Base-by-base conservation (phyloP, 73 alveolate genomes). In the Paramecium octaurelia region DNA sequence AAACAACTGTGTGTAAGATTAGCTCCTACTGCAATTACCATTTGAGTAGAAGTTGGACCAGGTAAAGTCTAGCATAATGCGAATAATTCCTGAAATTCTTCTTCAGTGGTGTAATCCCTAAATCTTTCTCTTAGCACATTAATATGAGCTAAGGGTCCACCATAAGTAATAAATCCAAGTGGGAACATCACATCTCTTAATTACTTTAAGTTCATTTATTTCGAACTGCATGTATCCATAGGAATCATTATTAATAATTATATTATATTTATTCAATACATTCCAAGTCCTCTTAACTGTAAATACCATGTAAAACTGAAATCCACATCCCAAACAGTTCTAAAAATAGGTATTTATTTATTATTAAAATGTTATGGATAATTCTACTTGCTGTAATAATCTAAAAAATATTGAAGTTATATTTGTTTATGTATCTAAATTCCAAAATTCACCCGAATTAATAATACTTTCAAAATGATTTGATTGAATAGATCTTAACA, bases 111-210 rank as follows among this genome's bases (percentile, higher is more conserved):
- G n/a, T 42, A 43, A 43, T 42, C 46, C 14, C 21, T 80, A 35
- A 80, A 80, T 80, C 57, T 80, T 23, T 42, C 70, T 46, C 54
- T 42, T 18, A 80, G 54, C 8, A 80, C 73, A 43, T 46, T 46
- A 0, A 80, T 48, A 23, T 80, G 91, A 12, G 91, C 91, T 24
- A 80, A 24, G 16, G 91, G 91, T 3, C 91, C 91, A 9, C 91
- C 91, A 80, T 80, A 80, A 18, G 91, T 80, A 7, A 80, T 80
- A 24, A 80, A 80, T 80, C 91, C 91, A 18, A 80, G 73, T 4
- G 91, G 91, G 12, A 34, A 80, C 91, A 80, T 80, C 7, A 80
- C 57, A 24, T 48, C 34, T 8, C 70, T n/a, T 27, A 80, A 24
- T 42, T 80, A 21, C 31, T 80, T 44, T 12, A 43, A 38, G 16